phyloP scores from a whole-genome alignment of 2,329 filamentous ascomycete species.

The Fusarium sp. region DNA sequence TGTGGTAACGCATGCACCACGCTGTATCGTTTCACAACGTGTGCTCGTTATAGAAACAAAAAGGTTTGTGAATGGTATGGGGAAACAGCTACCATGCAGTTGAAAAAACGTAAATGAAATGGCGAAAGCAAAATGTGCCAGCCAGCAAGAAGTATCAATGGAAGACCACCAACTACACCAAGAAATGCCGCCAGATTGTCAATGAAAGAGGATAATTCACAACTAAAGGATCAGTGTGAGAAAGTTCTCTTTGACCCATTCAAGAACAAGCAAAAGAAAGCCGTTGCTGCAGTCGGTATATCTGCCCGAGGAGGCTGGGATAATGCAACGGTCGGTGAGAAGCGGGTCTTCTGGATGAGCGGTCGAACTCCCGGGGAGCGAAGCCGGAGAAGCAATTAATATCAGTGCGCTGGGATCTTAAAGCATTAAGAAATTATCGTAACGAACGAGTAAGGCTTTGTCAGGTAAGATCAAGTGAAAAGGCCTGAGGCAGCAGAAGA shows the following conservation, averaged over 20 bases:
- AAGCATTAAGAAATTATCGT: conserved; percentile 21
- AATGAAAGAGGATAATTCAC: conserved; percentile 31
- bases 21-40: conserved; percentile 37
- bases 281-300: conserved; percentile 35
- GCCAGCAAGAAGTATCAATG: conserved; percentile 33
- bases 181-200: conserved; percentile 32
- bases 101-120: conserved; percentile 27
- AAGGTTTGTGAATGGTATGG: conserved; percentile 19
- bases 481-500: conserved; percentile 35
- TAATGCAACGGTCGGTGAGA: conserved; percentile 43
- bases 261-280: conserved; percentile 30
- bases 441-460: conserved; percentile 9
- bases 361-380: conserved; percentile 39
- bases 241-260: conserved; percentile 32
- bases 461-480: conserved; percentile 33
- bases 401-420: conserved; percentile 22
- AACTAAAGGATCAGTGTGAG: conserved; percentile 27
- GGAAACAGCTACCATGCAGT: conserved; percentile 31
- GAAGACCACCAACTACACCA: conserved; percentile 31
- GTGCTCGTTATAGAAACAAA: conserved; percentile 26
- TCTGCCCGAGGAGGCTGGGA: conserved; percentile 44
- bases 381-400: conserved; percentile 36
- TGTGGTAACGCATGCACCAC: conserved; percentile 35
- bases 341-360: conserved; percentile 45
- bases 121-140: conserved; percentile 26